Percentiles rank a stretch among this genome's conserved stretches.
phyloP scores from a whole-genome alignment of 179 eudicot genomes.

The Beta macrorhiza region DNA sequence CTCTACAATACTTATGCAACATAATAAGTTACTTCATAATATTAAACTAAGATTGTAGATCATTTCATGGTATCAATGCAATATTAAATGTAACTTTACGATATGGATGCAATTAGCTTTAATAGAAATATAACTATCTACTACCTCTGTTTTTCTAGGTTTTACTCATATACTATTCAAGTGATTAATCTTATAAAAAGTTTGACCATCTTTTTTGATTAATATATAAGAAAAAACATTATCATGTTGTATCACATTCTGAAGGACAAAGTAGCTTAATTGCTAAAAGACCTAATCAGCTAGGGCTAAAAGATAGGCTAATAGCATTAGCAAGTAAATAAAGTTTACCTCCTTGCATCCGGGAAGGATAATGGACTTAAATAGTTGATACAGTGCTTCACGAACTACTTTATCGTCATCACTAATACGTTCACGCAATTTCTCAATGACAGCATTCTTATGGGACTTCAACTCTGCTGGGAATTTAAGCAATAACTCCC shows the following conservation, averaged over 20 bases:
- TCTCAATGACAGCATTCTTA: conserved; percentile 77
- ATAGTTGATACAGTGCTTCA: conserved; percentile 77
- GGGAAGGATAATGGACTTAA: conserved; percentile 75
- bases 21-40: background rate
- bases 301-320: background rate
- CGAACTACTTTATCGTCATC: conserved; percentile 88
- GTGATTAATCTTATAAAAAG: too few species aligned
- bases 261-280: background rate
- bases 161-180: too few species aligned
- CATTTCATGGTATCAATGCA: background rate
- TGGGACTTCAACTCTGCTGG: conserved; percentile 76
- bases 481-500: conserved; percentile 62
- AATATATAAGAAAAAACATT: too few species aligned
- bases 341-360: conserved; percentile 65
- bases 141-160: too few species aligned
- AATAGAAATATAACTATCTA: too few species aligned
- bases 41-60: too few species aligned
- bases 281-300: background rate
- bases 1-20: background rate
- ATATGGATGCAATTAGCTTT: background rate
- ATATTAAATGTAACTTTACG: background rate
- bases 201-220: too few species aligned
- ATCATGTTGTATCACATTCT: background rate
- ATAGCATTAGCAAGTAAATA: conserved; percentile 1
- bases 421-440: conserved; percentile 87